These are phyloP conservation scores for Phytophthora fragariaefolia DNA, from an alignment of 352 stramenopile genomes.

Conservation along the genomic window DNA sequence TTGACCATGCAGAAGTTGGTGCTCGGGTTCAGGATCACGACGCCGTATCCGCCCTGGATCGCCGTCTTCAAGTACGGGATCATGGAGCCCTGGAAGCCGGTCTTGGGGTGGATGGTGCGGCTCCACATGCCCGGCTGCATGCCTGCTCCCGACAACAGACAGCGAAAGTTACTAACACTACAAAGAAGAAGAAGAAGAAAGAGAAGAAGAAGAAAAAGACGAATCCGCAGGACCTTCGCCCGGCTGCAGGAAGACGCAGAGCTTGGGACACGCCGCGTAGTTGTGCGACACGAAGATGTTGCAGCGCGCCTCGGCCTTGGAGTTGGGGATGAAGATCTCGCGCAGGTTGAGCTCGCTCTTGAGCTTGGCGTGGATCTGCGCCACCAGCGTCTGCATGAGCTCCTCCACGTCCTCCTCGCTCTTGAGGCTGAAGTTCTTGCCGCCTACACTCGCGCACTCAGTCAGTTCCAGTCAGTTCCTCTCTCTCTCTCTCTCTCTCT, in stretches of 20 bases:
- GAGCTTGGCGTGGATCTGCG: constrained; percentile 87
- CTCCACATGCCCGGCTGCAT: constrained; percentile 82
- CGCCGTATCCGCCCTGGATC: constrained; percentile 83
- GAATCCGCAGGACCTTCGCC: no score
- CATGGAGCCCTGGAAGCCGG: constrained; percentile 88
- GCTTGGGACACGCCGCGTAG: constrained; percentile 78
- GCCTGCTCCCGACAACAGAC: constrained; percentile 21
- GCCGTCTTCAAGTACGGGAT: constrained; percentile 89
- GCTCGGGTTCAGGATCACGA: constrained; percentile 86
- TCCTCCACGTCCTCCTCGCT: constrained; percentile 87
- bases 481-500: no score
- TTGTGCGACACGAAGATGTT: constrained; percentile 89
- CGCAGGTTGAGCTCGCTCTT: constrained; percentile 85
- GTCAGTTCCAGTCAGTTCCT: no score
- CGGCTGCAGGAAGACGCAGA: constrained; percentile 86
- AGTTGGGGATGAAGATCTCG: constrained; percentile 91
- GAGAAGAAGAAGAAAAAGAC: no score
- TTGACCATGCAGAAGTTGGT: constrained; percentile 85
- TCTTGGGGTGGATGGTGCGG: constrained; percentile 75
- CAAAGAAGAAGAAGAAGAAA: constrained; percentile 21
- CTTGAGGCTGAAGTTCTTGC: constrained; percentile 82
- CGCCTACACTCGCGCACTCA: constrained; percentile 26
- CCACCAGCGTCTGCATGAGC: constrained; percentile 84
- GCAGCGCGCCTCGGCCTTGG: constrained; percentile 85
- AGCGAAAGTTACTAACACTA: no score